Conservation (phyloP, 441 rosid genomes). For the Gossypium trilobum region DNA sequence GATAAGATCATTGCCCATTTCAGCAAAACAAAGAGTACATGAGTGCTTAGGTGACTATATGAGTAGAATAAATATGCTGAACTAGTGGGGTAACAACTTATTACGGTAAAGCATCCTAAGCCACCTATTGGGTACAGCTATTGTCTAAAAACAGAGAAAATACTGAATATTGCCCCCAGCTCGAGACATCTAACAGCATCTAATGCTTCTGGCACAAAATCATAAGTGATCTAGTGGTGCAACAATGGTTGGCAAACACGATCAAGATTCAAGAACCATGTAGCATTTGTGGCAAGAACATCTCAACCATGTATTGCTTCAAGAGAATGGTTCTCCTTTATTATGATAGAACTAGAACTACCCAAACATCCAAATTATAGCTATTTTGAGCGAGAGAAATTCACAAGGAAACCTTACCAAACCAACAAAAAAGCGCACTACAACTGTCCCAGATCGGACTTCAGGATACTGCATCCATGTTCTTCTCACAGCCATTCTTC, state of each 20-base stretch:
- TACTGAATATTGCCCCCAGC: not conserved
- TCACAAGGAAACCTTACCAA: constrained; percentile 36
- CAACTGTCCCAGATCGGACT: constrained; percentile 63
- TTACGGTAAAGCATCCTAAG: not conserved
- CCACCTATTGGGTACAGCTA: not conserved
- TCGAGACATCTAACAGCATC: not conserved
- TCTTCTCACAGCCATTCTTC: constrained; percentile 89
- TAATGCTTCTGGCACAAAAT: not conserved
- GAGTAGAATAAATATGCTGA: not conserved
- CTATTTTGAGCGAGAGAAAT: not conserved
- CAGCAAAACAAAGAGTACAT: not conserved
- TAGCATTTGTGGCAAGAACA: not conserved
- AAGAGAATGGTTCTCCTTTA: not conserved
- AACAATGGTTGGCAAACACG: not conserved
- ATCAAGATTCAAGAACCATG: not conserved
- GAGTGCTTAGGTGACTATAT: not conserved
- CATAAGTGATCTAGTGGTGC: not conserved
- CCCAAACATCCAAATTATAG: not conserved
- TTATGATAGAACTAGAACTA: not conserved
- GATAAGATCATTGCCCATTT: not conserved
- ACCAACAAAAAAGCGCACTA: constrained; percentile 93
- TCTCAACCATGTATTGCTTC: not conserved
- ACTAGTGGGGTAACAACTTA: not conserved
- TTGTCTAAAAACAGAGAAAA: not conserved
- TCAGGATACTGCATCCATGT: constrained; percentile 95